phyloP scores from a whole-genome alignment of 345 rosid species.

The Salix udensis region DNA sequence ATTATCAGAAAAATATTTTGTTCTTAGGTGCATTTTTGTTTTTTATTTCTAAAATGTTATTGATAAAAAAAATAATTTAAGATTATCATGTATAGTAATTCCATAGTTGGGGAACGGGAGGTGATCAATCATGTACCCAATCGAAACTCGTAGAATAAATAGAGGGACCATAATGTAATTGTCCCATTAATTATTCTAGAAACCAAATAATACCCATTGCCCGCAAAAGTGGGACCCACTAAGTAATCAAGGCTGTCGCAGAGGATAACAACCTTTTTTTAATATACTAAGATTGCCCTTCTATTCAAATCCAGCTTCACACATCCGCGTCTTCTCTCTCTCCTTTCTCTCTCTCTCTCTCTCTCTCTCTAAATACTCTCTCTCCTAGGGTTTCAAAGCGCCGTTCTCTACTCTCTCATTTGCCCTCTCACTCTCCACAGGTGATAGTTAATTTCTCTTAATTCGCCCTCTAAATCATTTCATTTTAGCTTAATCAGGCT shows the following conservation, averaged over 20 bases:
- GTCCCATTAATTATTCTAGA: not conserved
- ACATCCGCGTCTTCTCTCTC: conserved; percentile 2
- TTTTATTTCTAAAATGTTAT: too few species aligned
- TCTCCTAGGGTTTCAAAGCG: conserved; percentile 6
- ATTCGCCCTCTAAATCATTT: not conserved
- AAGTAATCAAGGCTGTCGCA: not conserved
- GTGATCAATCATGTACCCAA: not conserved
- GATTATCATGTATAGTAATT: too few species aligned
- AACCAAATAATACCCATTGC: not conserved
- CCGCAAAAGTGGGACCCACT: not conserved
- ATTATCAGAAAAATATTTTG: not conserved
- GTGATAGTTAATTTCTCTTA: not conserved
- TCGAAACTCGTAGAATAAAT: not conserved
- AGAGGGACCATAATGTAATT: not conserved
- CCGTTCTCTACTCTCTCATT: conserved; percentile 23
- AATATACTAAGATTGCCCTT: not conserved
- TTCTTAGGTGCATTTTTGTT: not conserved
- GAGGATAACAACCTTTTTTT: not conserved
- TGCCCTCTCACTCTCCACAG: not conserved
- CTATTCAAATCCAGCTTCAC: not conserved
- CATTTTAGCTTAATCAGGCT: not conserved
- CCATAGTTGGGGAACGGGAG: too few species aligned
- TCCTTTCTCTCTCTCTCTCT: not conserved
- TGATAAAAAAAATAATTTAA: too few species aligned
- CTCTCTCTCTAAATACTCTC: not conserved